Evolutionary conservation across 2,329 filamentous ascomycete species (phyloP).

Genomic region (Fusarium sublunatum): DNA sequence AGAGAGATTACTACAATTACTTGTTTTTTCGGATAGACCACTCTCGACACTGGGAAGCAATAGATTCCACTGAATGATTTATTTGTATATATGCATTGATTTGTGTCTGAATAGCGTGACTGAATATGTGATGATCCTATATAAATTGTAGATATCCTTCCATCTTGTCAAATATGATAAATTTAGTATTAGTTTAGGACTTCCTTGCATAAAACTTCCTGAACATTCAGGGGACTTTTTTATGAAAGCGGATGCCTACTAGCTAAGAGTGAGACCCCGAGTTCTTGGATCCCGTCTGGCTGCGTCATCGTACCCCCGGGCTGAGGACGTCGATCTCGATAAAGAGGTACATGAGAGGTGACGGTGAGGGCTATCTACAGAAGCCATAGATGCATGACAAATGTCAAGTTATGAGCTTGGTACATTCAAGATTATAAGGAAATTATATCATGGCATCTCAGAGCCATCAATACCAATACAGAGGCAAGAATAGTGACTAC

Average conservation of each 20-base stretch:
- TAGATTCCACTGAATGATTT: constrained; percentile 48
- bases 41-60: constrained; percentile 48
- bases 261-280: constrained; percentile 2
- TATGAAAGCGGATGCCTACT: constrained; percentile 10
- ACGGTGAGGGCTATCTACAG: background rate
- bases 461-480: no score
- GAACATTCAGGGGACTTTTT: no score
- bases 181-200: no score
- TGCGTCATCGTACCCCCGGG: constrained; percentile 33
- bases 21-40: constrained; percentile 44
- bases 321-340: constrained; percentile 24
- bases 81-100: constrained; percentile 37
- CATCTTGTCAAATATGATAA: no score
- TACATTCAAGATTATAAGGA: no score
- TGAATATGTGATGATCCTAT: background rate
- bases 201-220: no score
- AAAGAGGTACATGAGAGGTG: constrained; percentile 16
- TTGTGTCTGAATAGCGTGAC: background rate
- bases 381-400: fast-evolving
- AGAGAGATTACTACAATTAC: constrained; percentile 33
- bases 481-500: no score
- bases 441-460: no score
- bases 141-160: no score
- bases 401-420: no score
- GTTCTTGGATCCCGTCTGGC: constrained; percentile 20